phyloP scores from a whole-genome alignment of 805 yeast species.

The Candida maris region DNA sequence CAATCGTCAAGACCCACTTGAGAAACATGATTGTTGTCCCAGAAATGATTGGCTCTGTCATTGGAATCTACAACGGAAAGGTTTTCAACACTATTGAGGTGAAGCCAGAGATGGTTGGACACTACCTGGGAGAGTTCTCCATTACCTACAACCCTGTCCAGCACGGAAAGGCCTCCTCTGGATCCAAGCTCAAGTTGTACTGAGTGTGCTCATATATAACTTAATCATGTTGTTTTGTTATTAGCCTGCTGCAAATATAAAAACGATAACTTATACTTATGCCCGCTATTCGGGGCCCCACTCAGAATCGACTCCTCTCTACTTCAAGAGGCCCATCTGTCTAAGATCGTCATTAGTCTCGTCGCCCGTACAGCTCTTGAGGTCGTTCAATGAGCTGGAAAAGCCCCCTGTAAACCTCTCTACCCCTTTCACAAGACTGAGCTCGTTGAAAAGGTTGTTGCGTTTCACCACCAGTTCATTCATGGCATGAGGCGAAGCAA shows the following conservation, averaged over 20 bases:
- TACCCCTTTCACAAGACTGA: slow-evolving; percentile 68
- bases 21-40: slow-evolving; percentile 99
- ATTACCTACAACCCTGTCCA: slow-evolving; percentile 99
- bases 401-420: slow-evolving; percentile 60
- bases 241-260: slow-evolving; percentile 4
- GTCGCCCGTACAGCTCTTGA: slow-evolving; percentile 61
- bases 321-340: slow-evolving; percentile 48
- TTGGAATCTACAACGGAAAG: slow-evolving; percentile 99
- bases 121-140: slow-evolving; percentile 99
- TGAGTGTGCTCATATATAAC: slow-evolving; percentile 19
- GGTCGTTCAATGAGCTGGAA: slow-evolving; percentile 72
- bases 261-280: no score
- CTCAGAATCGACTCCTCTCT: slow-evolving; percentile 2
- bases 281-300: no score
- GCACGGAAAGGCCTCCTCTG: slow-evolving; percentile 69
- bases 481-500: slow-evolving; percentile 21
- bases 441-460: slow-evolving; percentile 61
- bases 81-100: slow-evolving; percentile 98
- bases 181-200: slow-evolving; percentile 36
- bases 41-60: slow-evolving; percentile 99
- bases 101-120: slow-evolving; percentile 99
- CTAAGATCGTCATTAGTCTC: slow-evolving; percentile 72
- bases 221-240: slow-evolving; percentile 2
- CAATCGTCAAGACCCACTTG: slow-evolving; percentile 96
- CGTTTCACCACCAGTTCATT: slow-evolving; percentile 61